A percentile compares a stretch with the other conserved stretches of the same genome.
phyloP scores from a whole-genome alignment of 257 asterid species.

The Marsdenia floribunda region DNA sequence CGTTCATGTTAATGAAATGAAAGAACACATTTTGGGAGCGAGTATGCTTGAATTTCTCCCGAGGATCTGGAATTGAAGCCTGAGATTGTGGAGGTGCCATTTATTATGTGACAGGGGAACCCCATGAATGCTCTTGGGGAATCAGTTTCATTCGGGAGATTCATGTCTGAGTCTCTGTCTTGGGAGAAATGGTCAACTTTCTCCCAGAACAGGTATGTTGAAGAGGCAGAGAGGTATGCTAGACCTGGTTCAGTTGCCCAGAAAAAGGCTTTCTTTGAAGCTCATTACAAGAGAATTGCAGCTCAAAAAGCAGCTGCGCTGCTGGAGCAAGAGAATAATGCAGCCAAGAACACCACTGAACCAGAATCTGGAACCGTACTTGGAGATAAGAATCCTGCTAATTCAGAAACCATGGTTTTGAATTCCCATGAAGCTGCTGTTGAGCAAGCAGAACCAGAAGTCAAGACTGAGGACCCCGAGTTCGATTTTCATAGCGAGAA shows the following conservation, averaged over 20 bases:
- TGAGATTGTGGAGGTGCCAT: slow-evolving; percentile 4
- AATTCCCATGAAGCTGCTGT: slow-evolving; percentile 18
- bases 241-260: slow-evolving; percentile 90
- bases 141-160: slow-evolving; percentile 84
- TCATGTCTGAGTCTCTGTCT: slow-evolving; percentile 55
- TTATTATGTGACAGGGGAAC: slow-evolving; percentile 45
- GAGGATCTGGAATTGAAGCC: background rate
- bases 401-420: slow-evolving; percentile 14
- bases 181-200: slow-evolving; percentile 98
- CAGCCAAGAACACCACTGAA: slow-evolving; percentile 5
- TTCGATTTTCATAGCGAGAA: background rate
- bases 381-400: slow-evolving; percentile 1
- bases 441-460: slow-evolving; percentile 18
- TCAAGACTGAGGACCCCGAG: slow-evolving; percentile 14
- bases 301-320: slow-evolving; percentile 77
- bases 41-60: background rate
- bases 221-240: slow-evolving; percentile 84
- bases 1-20: background rate
- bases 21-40: background rate
- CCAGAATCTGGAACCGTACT: slow-evolving; percentile 13
- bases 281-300: slow-evolving; percentile 90
- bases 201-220: slow-evolving; percentile 77
- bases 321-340: slow-evolving; percentile 49
- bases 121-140: slow-evolving; percentile 69
- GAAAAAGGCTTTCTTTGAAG: slow-evolving; percentile 97